Conservation (phyloP, 306 rosid species). For the Adenanthera pavonina region DNA sequence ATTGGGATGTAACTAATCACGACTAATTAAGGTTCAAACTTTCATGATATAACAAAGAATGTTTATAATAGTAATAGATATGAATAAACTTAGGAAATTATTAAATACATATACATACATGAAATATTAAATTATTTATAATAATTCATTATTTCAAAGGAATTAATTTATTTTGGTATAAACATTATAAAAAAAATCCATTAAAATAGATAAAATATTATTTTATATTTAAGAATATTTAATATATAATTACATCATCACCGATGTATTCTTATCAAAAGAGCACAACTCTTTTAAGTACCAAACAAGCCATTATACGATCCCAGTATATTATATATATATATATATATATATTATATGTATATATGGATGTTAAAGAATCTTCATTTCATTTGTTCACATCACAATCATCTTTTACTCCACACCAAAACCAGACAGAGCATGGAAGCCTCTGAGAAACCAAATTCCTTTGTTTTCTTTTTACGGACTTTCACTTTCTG, state of each 20-base stretch:
- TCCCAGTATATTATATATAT: neutral
- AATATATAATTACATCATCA: too few species aligned
- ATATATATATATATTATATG: too few species aligned
- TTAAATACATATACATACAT: too few species aligned
- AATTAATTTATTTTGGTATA: too few species aligned
- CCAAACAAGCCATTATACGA: neutral
- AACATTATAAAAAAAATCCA: too few species aligned
- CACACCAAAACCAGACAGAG: neutral
- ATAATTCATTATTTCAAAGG: too few species aligned
- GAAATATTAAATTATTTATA: too few species aligned
- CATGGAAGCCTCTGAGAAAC: slow-evolving; percentile 39
- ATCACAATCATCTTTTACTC: neutral
- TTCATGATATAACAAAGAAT: neutral
- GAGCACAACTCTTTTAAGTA: neutral
- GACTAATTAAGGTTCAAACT: too few species aligned
- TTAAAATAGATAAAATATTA: too few species aligned
- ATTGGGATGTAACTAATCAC: too few species aligned
- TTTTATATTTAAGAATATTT: too few species aligned
- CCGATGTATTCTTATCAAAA: too few species aligned
- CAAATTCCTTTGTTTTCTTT: neutral
- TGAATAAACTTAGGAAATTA: neutral
- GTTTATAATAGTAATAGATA: neutral
- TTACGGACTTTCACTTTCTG: slow-evolving; percentile 26
- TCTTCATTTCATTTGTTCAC: neutral
- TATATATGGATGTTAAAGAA: neutral